Evolutionary conservation across 495 filamentous ascomycete genomes (phyloP).

Genomic region (Friedmanniomyces simplex): DNA sequence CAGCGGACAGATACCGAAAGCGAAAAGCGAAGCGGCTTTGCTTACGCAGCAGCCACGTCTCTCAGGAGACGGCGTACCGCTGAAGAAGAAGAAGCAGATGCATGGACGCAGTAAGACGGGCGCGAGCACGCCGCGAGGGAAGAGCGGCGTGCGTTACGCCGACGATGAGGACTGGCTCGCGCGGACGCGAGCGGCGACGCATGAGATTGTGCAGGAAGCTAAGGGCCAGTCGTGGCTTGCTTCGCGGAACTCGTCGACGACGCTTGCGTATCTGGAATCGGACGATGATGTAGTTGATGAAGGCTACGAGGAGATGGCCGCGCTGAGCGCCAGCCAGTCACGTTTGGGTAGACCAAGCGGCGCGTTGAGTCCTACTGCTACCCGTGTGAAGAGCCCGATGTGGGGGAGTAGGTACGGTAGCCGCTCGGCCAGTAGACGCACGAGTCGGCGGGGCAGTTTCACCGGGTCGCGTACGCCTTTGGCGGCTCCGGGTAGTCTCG

Average conservation of each 20-base stretch:
- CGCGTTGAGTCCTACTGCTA: conserved; percentile 7
- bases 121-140: conserved; percentile 8
- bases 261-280: conserved; percentile 19
- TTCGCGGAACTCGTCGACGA: conserved; percentile 27
- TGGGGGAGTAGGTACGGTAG: conserved; percentile 24
- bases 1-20: conserved; percentile 23
- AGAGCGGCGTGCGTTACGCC: background rate
- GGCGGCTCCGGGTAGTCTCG: background rate
- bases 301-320: conserved; percentile 18
- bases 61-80: background rate
- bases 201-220: conserved; percentile 27
- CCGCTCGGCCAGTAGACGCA: conserved; percentile 23
- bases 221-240: conserved; percentile 35
- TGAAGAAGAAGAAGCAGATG: conserved; percentile 1
- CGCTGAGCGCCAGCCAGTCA: conserved; percentile 1
- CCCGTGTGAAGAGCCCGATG: conserved; percentile 14
- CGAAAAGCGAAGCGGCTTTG: conserved; percentile 29
- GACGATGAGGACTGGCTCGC: conserved; percentile 31
- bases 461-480: conserved; percentile 21
- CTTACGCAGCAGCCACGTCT: conserved; percentile 1
- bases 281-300: conserved; percentile 23
- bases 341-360: background rate
- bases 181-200: conserved; percentile 29
- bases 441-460: conserved; percentile 24
- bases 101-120: conserved; percentile 13